These are phyloP conservation scores for Tubosaeta sp. DNA, from an alignment of 768 basidiomycete species.

Conservation along the genomic window DNA sequence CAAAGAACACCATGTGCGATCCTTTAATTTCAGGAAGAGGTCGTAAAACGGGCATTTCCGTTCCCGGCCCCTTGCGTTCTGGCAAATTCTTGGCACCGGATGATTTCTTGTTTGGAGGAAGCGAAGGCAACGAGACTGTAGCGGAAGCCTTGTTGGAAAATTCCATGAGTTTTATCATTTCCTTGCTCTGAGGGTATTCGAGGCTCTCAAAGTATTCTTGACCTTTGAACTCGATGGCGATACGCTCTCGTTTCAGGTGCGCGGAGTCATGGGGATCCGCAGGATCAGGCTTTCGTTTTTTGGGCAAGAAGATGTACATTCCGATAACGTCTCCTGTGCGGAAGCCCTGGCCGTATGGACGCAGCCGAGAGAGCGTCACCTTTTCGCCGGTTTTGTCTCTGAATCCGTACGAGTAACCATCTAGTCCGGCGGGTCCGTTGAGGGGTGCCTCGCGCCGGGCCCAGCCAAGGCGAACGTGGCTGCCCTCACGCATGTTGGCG, in stretches of 20 bases:
- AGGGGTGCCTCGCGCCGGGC: constrained; percentile 89
- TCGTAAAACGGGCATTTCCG: constrained; percentile 45
- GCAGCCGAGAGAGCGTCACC: constrained; percentile 76
- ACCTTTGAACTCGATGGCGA: constrained; percentile 93
- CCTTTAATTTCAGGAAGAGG: constrained; percentile 64
- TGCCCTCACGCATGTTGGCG: constrained; percentile 53
- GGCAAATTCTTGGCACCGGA: constrained; percentile 66
- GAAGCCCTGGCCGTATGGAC: constrained; percentile 72
- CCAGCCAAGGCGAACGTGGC: constrained; percentile 90
- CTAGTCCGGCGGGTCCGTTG: constrained; percentile 88
- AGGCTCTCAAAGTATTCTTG: constrained; percentile 94
- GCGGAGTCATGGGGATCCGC: constrained; percentile 77
- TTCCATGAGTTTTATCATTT: constrained; percentile 89
- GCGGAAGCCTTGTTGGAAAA: constrained; percentile 57
- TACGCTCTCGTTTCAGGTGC: constrained; percentile 81
- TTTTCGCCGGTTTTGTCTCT: constrained; percentile 93
- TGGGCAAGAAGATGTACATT: constrained; percentile 88
- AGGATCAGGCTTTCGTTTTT: constrained; percentile 50
- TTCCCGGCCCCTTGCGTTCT: constrained; percentile 41
- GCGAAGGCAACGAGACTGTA: constrained; percentile 53
- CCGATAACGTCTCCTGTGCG: constrained; percentile 86
- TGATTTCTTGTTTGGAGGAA: constrained; percentile 55
- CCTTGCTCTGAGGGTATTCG: constrained; percentile 85
- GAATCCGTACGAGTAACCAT: constrained; percentile 89
- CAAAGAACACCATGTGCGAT: constrained; percentile 83